These are phyloP conservation scores for Liriodendron chinense DNA, from an alignment of 164 flowering plant genomes.

Conservation along the genomic window DNA sequence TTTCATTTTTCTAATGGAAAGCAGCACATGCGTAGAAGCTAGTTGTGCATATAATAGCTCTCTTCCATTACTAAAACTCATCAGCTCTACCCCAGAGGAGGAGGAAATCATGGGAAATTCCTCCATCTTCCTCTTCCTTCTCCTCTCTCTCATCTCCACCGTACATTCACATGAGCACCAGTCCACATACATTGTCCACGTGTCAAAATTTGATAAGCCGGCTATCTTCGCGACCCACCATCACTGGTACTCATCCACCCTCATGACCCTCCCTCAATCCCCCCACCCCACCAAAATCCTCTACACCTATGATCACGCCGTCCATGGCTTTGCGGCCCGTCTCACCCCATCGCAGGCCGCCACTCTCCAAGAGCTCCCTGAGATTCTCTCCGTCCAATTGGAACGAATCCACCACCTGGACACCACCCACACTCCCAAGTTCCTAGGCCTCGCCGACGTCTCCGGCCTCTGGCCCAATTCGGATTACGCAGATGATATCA, in stretches of 20 bases:
- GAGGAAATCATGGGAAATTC: neutral
- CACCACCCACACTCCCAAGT: conserved; percentile 74
- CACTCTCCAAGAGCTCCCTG: conserved; percentile 36
- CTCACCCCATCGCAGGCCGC: conserved; percentile 51
- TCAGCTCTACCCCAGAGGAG: neutral
- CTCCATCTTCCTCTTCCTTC: neutral
- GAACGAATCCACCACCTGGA: conserved; percentile 50
- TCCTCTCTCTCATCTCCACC: conserved; percentile 5
- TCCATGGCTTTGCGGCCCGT: conserved; percentile 86
- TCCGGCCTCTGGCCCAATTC: conserved; percentile 73
- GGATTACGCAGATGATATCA: conserved; percentile 63
- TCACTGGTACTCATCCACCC: conserved; percentile 27
- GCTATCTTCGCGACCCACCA: conserved; percentile 8
- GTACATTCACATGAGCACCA: neutral
- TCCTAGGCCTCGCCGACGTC: conserved; percentile 52
- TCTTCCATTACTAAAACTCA: too few species aligned
- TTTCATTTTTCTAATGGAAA: too few species aligned
- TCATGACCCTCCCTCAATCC: conserved; percentile 15
- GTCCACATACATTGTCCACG: conserved; percentile 26
- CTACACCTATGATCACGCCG: conserved; percentile 30
- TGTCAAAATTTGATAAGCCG: conserved; percentile 21
- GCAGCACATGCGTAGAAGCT: too few species aligned
- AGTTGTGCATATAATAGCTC: too few species aligned
- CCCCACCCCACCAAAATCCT: conserved; percentile 17
- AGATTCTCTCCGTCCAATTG: conserved; percentile 50